Evolutionary conservation across 2,329 filamentous ascomycete species (phyloP).

Genomic region (Tetracladium maxilliforme): DNA sequence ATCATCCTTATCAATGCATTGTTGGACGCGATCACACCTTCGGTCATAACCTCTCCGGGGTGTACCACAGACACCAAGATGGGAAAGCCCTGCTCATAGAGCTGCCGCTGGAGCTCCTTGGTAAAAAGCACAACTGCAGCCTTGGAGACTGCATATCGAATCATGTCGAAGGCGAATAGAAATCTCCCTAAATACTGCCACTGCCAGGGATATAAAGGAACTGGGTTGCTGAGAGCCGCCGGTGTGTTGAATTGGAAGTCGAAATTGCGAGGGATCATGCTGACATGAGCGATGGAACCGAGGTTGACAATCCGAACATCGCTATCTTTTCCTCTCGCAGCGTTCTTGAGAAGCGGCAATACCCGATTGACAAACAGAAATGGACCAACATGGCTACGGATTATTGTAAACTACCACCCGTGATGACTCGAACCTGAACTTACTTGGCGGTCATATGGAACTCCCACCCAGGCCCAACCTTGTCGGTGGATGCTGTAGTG

Average conservation of each 20-base stretch:
- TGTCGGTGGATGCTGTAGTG: no score
- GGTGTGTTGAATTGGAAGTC: constrained; percentile 1
- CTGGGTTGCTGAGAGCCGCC: neutral
- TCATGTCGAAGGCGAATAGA: constrained; percentile 1
- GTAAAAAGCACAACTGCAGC: neutral
- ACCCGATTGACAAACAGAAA: no score
- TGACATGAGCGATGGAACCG: neutral
- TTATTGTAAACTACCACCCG: no score
- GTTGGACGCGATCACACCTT: neutral
- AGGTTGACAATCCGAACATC: no score
- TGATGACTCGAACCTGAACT: no score
- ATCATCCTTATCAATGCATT: no score
- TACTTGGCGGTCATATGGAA: no score
- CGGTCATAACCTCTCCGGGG: neutral
- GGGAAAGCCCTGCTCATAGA: neutral
- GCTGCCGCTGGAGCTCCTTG: constrained; percentile 1
- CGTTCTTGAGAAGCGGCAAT: no score
- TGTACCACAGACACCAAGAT: constrained; percentile 1
- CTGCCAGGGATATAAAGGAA: neutral
- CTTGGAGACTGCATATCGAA: constrained; percentile 1
- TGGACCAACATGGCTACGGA: no score
- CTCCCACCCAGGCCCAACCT: no score
- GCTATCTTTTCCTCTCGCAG: no score
- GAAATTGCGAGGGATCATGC: neutral
- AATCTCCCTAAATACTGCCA: constrained; percentile 1